Conservation (phyloP, 495 filamentous ascomycete species). For the Aspergillus sparsus region DNA sequence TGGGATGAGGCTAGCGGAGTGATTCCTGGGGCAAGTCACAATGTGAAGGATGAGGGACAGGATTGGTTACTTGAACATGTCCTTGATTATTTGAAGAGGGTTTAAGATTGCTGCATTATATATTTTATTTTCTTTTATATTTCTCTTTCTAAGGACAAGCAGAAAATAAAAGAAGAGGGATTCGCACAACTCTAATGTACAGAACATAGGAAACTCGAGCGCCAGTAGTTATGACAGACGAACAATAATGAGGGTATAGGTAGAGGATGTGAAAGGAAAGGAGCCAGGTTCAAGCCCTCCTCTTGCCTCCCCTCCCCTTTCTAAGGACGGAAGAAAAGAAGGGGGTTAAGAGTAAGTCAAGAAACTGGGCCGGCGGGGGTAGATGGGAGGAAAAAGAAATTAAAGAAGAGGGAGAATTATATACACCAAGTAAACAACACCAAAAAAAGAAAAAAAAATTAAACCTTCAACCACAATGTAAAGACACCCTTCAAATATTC, state of each 20-base stretch:
- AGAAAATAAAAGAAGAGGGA: constrained; percentile 15
- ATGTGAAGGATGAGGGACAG: constrained; percentile 52
- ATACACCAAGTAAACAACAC: neutral
- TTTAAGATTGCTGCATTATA: constrained; percentile 30
- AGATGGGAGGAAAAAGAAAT: neutral
- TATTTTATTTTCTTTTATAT: too few species aligned
- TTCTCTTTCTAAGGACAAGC: neutral
- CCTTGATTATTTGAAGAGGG: constrained; percentile 52
- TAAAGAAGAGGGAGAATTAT: neutral
- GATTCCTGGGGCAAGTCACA: constrained; percentile 63
- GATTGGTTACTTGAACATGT: constrained; percentile 57
- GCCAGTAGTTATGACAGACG: constrained; percentile 20
- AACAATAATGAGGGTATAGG: neutral
- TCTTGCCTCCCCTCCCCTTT: neutral
- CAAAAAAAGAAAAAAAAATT: constrained; percentile 23
- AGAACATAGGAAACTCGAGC: constrained; percentile 23
- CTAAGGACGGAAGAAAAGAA: neutral
- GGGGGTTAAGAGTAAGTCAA: too few species aligned
- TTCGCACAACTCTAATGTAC: constrained; percentile 19
- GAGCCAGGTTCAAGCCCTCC: too few species aligned
- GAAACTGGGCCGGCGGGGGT: neutral
- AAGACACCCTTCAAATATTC: constrained; percentile 95
- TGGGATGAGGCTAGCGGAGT: constrained; percentile 58
- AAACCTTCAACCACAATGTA: constrained; percentile 86
- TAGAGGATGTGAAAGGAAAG: constrained; percentile 19